A percentile compares a stretch with the other conserved stretches of the same genome.
phyloP scores from a whole-genome alignment of 2,329 filamentous ascomycete genomes.

The Trichoderma polysporum region DNA sequence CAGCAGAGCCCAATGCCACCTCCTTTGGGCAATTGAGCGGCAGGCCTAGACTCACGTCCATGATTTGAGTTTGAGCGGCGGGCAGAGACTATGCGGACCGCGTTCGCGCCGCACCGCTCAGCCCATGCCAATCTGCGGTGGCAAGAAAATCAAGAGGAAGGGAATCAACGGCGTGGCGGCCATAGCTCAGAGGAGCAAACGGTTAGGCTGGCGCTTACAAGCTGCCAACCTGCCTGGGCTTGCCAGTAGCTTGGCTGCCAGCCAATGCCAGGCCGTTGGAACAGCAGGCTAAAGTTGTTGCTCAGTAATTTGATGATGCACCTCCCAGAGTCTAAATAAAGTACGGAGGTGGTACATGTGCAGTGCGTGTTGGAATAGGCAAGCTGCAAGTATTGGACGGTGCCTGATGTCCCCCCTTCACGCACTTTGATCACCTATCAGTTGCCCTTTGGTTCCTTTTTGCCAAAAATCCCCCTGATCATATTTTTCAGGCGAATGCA shows the following conservation, averaged over 20 bases:
- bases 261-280: not conserved
- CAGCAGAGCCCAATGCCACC: not conserved
- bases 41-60: not conserved
- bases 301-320: not conserved
- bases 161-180: not conserved
- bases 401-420: slow-evolving; percentile 3
- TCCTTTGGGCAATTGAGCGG: not conserved
- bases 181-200: not conserved
- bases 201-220: not conserved
- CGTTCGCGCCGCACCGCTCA: slow-evolving; percentile 21
- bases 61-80: slow-evolving; percentile 19
- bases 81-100: slow-evolving; percentile 18
- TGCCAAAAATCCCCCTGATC: not conserved
- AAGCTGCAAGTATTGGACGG: not conserved
- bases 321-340: not conserved
- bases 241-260: not conserved
- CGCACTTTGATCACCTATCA: slow-evolving; percentile 5
- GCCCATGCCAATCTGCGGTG: slow-evolving; percentile 2
- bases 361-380: not conserved
- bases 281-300: not conserved
- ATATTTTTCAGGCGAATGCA: not conserved
- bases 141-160: not conserved
- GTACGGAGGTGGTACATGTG: not conserved
- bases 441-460: not conserved
- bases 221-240: not conserved